Evolutionary conservation across 306 rosid species (phyloP), one percentile per base, ranked within the genome.

Genomic region (Canavalia ensiformis): DNA sequence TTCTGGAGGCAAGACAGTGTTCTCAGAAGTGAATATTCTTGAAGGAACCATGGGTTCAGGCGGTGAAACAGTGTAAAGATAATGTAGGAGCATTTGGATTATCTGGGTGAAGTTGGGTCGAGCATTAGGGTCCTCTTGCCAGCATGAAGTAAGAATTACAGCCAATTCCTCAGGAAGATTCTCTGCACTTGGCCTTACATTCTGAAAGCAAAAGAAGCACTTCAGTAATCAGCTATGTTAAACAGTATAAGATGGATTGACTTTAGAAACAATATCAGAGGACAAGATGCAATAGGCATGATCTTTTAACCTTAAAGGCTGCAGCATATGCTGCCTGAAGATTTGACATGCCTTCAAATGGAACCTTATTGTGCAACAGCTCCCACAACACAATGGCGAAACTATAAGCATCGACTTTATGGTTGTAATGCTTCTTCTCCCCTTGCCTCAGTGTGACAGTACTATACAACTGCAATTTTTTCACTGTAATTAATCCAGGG

Each of bases 261-360:
- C 45, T 80, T 80, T 11, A 35, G 70, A 75, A 68, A 63, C 65
- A 49, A 65, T 35, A 34, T 65, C 31, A 54, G 64, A 83, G 4
- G 31, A 54, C 63, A 51, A 59, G 50, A 18, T 29, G 12, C 12
- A 62, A 66, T 4, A 29, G 41, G 71, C 45, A 78, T 37, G 75
- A 47, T 55, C 25, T 25, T 41, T 34, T 86, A 79, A 95, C 98
- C 84, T 95, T 95, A 75, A 95, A 92, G 62, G 98, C 97, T 28
- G 98, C 97, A 7, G 97, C 97, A 88, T 95, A 95, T 60, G 97
- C 97, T 39, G 98, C 98, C 79, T 95, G 97, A 56, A 95, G 98
- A 84, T 95, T 95, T 69, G 98, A 92, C 98, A 95, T 95, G 90
- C 98, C 98, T 90, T 95, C 94, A 63, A 95, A 95, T 31, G 98